A percentile compares a stretch with the other conserved stretches of the same genome.
Evolutionary conservation across 805 yeast genomes (phyloP).

Genomic region (Pichia cabralensis): DNA sequence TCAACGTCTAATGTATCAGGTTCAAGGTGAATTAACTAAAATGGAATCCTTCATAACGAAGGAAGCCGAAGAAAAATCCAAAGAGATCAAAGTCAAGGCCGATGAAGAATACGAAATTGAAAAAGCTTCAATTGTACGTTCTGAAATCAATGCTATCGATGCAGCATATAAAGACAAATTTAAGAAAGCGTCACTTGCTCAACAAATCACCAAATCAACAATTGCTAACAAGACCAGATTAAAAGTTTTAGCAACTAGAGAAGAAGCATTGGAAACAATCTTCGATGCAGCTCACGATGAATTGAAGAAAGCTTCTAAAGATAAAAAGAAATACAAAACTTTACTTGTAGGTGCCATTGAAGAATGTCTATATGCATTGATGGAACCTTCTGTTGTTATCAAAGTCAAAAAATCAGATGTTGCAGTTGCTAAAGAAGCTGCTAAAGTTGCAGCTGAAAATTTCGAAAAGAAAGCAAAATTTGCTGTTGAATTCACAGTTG

Average conservation of each 20-base stretch:
- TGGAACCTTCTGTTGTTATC: slow-evolving; percentile 60
- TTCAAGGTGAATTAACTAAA: slow-evolving; percentile 88
- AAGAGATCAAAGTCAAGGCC: slow-evolving; percentile 89
- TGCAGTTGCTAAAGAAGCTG: slow-evolving; percentile 48
- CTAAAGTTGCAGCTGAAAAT: slow-evolving; percentile 48
- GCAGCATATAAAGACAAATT: slow-evolving; percentile 66
- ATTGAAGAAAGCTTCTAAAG: slow-evolving; percentile 47
- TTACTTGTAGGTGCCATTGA: slow-evolving; percentile 70
- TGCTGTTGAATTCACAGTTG: slow-evolving; percentile 44
- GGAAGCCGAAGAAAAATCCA: slow-evolving; percentile 98
- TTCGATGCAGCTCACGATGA: slow-evolving; percentile 59
- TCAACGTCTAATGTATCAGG: slow-evolving; percentile 34
- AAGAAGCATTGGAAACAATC: slow-evolving; percentile 64
- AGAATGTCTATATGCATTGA: slow-evolving; percentile 61
- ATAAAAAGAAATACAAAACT: slow-evolving; percentile 51
- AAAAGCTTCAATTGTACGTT: slow-evolving; percentile 88
- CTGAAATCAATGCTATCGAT: slow-evolving; percentile 86
- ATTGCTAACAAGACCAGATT: slow-evolving; percentile 93
- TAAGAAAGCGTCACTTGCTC: slow-evolving; percentile 86
- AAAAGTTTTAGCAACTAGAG: slow-evolving; percentile 79
- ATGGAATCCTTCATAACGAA: slow-evolving; percentile 98
- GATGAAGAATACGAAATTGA: slow-evolving; percentile 98
- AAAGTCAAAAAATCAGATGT: slow-evolving; percentile 61
- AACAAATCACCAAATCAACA: slow-evolving; percentile 92
- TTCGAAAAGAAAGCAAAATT: slow-evolving; percentile 56